phyloP scores from a whole-genome alignment of 805 yeast species.

The Pichia occidentalis region DNA sequence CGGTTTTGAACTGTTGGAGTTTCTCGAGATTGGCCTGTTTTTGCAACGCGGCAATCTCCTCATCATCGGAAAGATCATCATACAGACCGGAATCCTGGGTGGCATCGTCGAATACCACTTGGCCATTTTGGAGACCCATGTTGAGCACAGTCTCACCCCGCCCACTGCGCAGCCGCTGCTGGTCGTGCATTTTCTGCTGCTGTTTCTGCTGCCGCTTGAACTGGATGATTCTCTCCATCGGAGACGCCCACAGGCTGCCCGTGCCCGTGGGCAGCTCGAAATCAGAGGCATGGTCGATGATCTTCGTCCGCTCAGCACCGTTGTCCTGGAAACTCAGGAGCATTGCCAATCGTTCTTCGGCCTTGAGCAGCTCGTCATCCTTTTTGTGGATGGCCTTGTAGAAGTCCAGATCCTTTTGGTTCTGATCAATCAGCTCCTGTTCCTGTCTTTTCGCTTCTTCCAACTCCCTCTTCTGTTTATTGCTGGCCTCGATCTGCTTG shows the following conservation, averaged over 20 bases:
- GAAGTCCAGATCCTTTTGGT: slow-evolving; percentile 37
- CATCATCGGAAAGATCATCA: slow-evolving; percentile 29
- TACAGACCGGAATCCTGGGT: slow-evolving; percentile 19
- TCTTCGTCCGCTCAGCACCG: slow-evolving; percentile 83
- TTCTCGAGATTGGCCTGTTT: slow-evolving; percentile 33
- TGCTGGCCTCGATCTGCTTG: slow-evolving; percentile 48
- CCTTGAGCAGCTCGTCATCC: slow-evolving; percentile 58
- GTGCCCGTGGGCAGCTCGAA: slow-evolving; percentile 50
- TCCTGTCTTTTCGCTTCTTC: slow-evolving; percentile 34
- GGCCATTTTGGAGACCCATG: slow-evolving; percentile 75
- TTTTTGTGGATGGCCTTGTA: slow-evolving; percentile 34
- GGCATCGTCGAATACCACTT: slow-evolving; percentile 55
- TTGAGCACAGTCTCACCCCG: slow-evolving; percentile 70
- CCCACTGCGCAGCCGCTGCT: slow-evolving; percentile 56
- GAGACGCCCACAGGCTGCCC: slow-evolving; percentile 76
- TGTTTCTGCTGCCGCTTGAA: slow-evolving; percentile 80
- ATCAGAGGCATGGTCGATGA: slow-evolving; percentile 91
- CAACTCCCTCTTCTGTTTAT: slow-evolving; percentile 29
- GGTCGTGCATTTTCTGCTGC: slow-evolving; percentile 54
- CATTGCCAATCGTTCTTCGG: slow-evolving; percentile 68
- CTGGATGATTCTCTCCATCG: slow-evolving; percentile 79
- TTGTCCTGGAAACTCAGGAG: slow-evolving; percentile 76
- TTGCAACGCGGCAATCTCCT: slow-evolving; percentile 31
- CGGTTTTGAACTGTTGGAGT: slow-evolving; percentile 24
- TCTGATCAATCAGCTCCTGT: slow-evolving; percentile 34